Conservation (phyloP, 2,329 filamentous ascomycete species). For the Fusarium veterinarium region DNA sequence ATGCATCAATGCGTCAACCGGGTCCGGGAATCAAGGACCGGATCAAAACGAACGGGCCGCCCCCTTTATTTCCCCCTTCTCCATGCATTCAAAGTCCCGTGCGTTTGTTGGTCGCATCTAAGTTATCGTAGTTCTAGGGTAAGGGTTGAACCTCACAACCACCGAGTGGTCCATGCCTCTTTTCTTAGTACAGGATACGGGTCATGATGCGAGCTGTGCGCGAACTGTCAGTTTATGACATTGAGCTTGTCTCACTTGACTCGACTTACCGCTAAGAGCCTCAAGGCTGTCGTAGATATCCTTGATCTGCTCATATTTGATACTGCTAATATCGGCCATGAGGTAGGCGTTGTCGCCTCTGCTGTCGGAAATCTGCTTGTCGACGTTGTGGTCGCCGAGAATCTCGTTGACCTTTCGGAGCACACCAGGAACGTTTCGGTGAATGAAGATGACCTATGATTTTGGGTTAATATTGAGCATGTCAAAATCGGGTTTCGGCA, state of each 20-base stretch:
- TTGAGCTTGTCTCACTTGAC: background rate
- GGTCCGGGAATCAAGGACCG: slow-evolving; percentile 25
- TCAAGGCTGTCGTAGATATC: slow-evolving; percentile 87
- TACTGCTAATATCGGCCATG: slow-evolving; percentile 96
- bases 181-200: slow-evolving; percentile 58
- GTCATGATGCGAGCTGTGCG: slow-evolving; percentile 59
- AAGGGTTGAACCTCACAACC: slow-evolving; percentile 30
- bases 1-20: slow-evolving; percentile 38
- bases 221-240: slow-evolving; percentile 24
- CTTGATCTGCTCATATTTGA: slow-evolving; percentile 83
- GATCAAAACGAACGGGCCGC: slow-evolving; percentile 28
- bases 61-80: slow-evolving; percentile 34
- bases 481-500: background rate
- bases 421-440: slow-evolving; percentile 96
- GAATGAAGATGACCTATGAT: slow-evolving; percentile 85
- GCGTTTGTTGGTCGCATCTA: slow-evolving; percentile 25
- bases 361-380: slow-evolving; percentile 98
- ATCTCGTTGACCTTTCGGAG: slow-evolving; percentile 95
- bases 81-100: slow-evolving; percentile 18
- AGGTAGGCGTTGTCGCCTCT: slow-evolving; percentile 94
- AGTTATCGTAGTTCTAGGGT: slow-evolving; percentile 3
- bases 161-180: slow-evolving; percentile 12
- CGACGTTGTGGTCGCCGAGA: slow-evolving; percentile 94
- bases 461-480: slow-evolving; percentile 24
- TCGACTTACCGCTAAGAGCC: slow-evolving; percentile 76